These are phyloP conservation scores for Nicotiana noctiflora DNA, from an alignment of 257 asterid species.

Conservation along the genomic window DNA sequence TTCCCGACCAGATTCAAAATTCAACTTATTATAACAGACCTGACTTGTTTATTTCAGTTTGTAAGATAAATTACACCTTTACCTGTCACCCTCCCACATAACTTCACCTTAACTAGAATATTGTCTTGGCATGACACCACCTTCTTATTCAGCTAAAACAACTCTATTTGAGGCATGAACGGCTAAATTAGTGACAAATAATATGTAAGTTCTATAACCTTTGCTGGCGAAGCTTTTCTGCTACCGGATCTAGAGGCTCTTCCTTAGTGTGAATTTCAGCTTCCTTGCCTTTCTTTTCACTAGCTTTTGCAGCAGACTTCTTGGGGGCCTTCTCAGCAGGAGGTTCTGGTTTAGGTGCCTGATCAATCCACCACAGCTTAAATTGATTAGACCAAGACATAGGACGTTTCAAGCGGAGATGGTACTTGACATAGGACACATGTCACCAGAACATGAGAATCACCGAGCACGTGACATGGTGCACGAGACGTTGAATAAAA, in stretches of 20 bases:
- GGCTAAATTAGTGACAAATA: not conserved
- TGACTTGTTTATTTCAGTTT: not conserved
- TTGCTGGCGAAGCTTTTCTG: conserved; percentile 92
- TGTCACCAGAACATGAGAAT: conserved; percentile 2
- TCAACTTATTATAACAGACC: not conserved
- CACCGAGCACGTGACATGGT: not conserved
- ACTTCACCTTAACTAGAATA: not conserved
- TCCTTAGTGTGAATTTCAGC: conserved; percentile 34
- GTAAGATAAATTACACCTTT: not conserved
- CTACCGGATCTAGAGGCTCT: conserved; percentile 71
- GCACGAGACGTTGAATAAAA: not conserved
- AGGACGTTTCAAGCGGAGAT: not conserved
- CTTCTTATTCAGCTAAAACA: not conserved
- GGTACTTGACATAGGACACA: not conserved
- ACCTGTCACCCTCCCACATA: not conserved
- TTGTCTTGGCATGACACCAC: not conserved
- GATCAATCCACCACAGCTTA: conserved; percentile 12
- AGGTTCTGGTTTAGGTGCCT: conserved; percentile 62
- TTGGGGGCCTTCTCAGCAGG: conserved; percentile 58
- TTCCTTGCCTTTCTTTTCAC: conserved; percentile 57
- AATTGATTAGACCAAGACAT: not conserved
- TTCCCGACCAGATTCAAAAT: not conserved
- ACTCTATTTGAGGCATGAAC: not conserved
- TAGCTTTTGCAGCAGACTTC: conserved; percentile 46
- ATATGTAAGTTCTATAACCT: conserved; percentile 24